Evolutionary conservation across 768 basidiomycete genomes (phyloP).

Genomic region (Sutorius australiensis): DNA sequence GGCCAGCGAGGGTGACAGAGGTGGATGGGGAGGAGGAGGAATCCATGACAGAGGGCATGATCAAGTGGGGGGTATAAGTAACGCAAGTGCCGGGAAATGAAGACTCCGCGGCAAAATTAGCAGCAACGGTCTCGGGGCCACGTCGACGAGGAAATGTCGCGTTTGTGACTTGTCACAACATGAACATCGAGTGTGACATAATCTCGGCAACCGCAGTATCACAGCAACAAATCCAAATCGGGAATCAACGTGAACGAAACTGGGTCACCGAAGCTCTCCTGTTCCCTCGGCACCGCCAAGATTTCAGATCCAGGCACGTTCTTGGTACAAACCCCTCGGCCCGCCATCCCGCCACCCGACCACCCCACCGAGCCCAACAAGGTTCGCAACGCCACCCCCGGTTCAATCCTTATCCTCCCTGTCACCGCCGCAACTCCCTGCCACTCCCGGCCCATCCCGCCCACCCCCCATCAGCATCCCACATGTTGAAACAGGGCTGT

Average conservation of each 20-base stretch:
- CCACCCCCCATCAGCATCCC: not conserved
- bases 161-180: slow-evolving; percentile 29
- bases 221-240: slow-evolving; percentile 35
- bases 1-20: slow-evolving; percentile 23
- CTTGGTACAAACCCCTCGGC: slow-evolving; percentile 13
- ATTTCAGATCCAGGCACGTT: slow-evolving; percentile 38
- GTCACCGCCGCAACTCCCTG: not conserved
- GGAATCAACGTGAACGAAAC: slow-evolving; percentile 32
- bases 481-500: slow-evolving; percentile 13
- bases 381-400: slow-evolving; percentile 18
- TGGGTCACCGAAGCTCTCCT: slow-evolving; percentile 24
- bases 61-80: slow-evolving; percentile 22
- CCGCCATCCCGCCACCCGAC: slow-evolving; percentile 17
- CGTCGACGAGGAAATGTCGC: slow-evolving; percentile 36
- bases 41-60: slow-evolving; percentile 34
- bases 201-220: slow-evolving; percentile 33
- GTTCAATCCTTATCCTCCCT: slow-evolving; percentile 10
- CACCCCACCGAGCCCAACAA: slow-evolving; percentile 16
- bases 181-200: slow-evolving; percentile 26
- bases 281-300: slow-evolving; percentile 45
- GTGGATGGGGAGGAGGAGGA: slow-evolving; percentile 37
- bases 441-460: slow-evolving; percentile 14
- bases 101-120: slow-evolving; percentile 32
- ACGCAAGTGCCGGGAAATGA: slow-evolving; percentile 20
- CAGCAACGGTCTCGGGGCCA: slow-evolving; percentile 31